Evolutionary conservation across 2,329 filamentous ascomycete species (phyloP).

Genomic region (Colletotrichum sp.): DNA sequence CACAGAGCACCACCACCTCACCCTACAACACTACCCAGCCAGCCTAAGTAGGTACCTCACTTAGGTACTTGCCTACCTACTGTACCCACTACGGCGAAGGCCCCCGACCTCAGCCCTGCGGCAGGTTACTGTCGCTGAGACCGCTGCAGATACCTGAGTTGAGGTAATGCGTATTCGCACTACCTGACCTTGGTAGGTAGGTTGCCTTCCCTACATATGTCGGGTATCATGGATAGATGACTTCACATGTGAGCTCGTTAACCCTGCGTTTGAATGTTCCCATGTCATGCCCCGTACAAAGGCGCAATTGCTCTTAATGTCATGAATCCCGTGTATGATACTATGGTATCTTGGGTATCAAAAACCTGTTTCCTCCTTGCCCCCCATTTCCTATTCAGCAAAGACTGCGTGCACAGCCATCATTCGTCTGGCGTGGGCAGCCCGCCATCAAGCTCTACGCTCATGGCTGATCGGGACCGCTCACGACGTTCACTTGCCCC

Average conservation of each 20-base stretch:
- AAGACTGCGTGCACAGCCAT: background rate
- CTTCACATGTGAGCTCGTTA: background rate
- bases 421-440: background rate
- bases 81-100: background rate
- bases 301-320: background rate
- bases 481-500: slow-evolving; percentile 4
- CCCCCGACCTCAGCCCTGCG: background rate
- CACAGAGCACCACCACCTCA: background rate
- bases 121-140: background rate
- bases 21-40: background rate
- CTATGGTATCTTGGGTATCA: background rate
- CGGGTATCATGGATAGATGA: background rate
- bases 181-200: background rate
- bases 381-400: background rate
- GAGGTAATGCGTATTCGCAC: too few relatives aligned
- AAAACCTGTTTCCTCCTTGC: background rate
- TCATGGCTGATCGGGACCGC: background rate
- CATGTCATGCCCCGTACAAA: background rate
- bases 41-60: background rate
- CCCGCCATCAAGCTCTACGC: background rate
- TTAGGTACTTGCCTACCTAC: too few relatives aligned
- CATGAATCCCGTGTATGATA: background rate
- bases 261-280: background rate
- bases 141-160: background rate
- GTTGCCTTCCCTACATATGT: too few relatives aligned